phyloP scores from a whole-genome alignment of 192 early-diverging fungal species.

The Cetraspora pellucida region DNA sequence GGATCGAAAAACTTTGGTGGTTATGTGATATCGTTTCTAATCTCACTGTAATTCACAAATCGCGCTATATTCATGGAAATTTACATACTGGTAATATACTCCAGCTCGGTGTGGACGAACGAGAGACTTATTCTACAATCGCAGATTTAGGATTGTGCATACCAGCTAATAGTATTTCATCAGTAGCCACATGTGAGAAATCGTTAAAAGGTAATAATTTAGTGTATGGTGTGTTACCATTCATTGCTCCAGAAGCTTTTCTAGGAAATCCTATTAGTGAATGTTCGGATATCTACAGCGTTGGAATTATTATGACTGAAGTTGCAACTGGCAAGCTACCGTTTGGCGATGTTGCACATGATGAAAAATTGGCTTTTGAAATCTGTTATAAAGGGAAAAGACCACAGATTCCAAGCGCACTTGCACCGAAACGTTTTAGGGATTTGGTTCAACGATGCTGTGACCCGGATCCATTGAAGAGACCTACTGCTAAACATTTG shows the following conservation, averaged over 20 bases:
- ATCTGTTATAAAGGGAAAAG: slow-evolving; percentile 10
- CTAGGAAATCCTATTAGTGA: background rate
- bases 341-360: slow-evolving; percentile 3
- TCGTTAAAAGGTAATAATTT: background rate
- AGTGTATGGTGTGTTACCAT: slow-evolving; percentile 23
- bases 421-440: slow-evolving; percentile 6
- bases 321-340: slow-evolving; percentile 5
- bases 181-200: background rate
- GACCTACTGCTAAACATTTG: slow-evolving; percentile 10
- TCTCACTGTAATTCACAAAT: slow-evolving; percentile 3
- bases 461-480: background rate
- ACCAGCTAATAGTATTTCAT: background rate
- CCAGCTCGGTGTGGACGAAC: background rate
- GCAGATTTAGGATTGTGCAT: slow-evolving; percentile 1
- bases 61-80: slow-evolving; percentile 4
- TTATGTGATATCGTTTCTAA: slow-evolving; percentile 11
- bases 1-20: slow-evolving; percentile 16
- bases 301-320: slow-evolving; percentile 28
- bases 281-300: slow-evolving; percentile 5
- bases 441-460: background rate
- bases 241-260: slow-evolving; percentile 18
- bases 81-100: slow-evolving; percentile 18
- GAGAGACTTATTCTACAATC: slow-evolving; percentile 1
- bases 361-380: slow-evolving; percentile 14
- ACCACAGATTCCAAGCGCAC: background rate